Evolutionary conservation across 371 early-diverging fungal species (phyloP).

Genomic region (Mucor piriformis): DNA sequence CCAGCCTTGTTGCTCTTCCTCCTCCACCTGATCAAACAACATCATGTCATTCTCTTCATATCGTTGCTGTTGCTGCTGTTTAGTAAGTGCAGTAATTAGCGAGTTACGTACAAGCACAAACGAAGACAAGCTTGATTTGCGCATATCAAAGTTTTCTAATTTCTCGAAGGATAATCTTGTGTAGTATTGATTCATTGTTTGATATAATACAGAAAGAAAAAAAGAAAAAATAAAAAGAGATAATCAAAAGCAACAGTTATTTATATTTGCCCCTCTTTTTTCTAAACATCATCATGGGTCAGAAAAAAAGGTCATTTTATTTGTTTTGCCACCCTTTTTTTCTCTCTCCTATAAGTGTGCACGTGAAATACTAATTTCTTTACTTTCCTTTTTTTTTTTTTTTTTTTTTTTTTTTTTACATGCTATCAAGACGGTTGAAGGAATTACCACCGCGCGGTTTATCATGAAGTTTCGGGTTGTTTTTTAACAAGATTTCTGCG

Average conservation of each 20-base stretch:
- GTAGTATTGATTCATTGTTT: conserved; percentile 17
- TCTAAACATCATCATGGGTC: conserved; percentile 11
- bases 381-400: too few species aligned
- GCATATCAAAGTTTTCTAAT: conserved; percentile 24
- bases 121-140: conserved; percentile 19
- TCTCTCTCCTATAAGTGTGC: background rate
- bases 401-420: conserved; percentile 24
- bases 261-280: background rate
- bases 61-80: conserved; percentile 15
- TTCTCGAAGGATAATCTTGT: conserved; percentile 27
- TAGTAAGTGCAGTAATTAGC: conserved; percentile 17
- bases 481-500: conserved; percentile 68
- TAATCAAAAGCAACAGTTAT: background rate
- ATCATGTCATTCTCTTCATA: conserved; percentile 1
- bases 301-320: conserved; percentile 2
- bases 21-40: conserved; percentile 6
- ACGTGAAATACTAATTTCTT: background rate
- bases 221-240: background rate
- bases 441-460: conserved; percentile 78
- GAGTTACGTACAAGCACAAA: conserved; percentile 30
- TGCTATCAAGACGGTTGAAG: conserved; percentile 72
- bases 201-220: background rate
- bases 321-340: conserved; percentile 3
- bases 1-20: conserved; percentile 19
- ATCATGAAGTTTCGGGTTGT: conserved; percentile 80